Evolutionary conservation across 164 flowering plant genomes (phyloP), one percentile per base, ranked within the genome.

Genomic region (Magnolia officinalis): DNA sequence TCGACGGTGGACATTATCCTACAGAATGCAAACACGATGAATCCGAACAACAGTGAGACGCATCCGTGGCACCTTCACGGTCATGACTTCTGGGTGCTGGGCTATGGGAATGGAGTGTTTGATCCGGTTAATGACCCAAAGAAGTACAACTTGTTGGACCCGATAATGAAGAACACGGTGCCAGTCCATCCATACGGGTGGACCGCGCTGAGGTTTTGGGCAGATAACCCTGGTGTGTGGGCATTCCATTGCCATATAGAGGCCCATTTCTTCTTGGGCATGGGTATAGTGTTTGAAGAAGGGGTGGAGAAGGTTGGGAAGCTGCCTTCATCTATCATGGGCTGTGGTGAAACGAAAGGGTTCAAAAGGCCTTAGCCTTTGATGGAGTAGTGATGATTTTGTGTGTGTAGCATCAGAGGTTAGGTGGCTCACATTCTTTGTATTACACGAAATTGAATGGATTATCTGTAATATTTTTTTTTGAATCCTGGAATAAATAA

Each of bases 21-120:
- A 11, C 71, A 68, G 50, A 68, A 68, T 16, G 71, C 71, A 0
- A 89, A 91, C 74, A 75, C 87, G 0, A 80, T 89, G 90, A 66
- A 1, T 0, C 0, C 2, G 0, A 86, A 86, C 61, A 83, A 74
- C 21, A 92, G 94, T 65, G 98, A 92, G 81, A 90, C 91, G 1
- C 98, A 93, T 71, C 98, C 98, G 0, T 93, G 98, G 98, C 98
- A 93, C 76, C 81, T 92, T 1, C 96, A 92, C 61, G 98, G 98
- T n/a, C 97, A 94, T 72, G 94, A 94, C 70, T 94, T 92, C 71
- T 94, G 98, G 98, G 98, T 94, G 0, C 67, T 94, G 72, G 97
- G 98, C 1, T 84, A 90, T 37, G 98, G 98, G 2, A 10, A 67
- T 2, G 98, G 94, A 4, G 88, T 83, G 84, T 92, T 90, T 31